Percentiles rank a stretch among this genome's conserved stretches.
These are phyloP conservation scores for Cladosporium halotolerans DNA, from an alignment of 2,329 filamentous ascomycete genomes.

Conservation along the genomic window DNA sequence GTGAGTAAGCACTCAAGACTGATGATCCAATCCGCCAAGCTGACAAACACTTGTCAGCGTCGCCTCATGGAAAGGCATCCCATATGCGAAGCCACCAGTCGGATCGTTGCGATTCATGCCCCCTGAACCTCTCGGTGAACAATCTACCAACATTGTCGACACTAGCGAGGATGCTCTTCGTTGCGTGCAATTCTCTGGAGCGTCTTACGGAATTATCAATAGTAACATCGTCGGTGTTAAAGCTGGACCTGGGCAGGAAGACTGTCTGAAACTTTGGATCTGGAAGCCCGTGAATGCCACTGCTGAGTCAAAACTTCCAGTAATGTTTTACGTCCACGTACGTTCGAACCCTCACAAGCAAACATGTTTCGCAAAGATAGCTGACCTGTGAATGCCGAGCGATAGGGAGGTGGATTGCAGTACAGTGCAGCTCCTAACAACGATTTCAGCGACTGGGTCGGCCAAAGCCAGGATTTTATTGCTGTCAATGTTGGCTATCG, in stretches of 20 bases:
- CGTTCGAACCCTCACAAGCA: neutral
- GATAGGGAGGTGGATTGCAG: slow-evolving; percentile 3
- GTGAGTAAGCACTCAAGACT: neutral
- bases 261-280: slow-evolving; percentile 42
- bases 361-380: neutral
- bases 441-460: slow-evolving; percentile 10
- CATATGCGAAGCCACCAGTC: slow-evolving; percentile 7
- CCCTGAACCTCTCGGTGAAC: neutral
- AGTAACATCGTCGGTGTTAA: slow-evolving; percentile 8
- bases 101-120: slow-evolving; percentile 7
- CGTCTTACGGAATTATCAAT: slow-evolving; percentile 5
- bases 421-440: slow-evolving; percentile 9
- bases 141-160: slow-evolving; percentile 2
- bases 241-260: slow-evolving; percentile 19
- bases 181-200: slow-evolving; percentile 13
- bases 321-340: slow-evolving; percentile 32
- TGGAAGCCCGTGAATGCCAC: slow-evolving; percentile 35
- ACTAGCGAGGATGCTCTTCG: slow-evolving; percentile 10
- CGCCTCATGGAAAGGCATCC: slow-evolving; percentile 8
- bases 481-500: slow-evolving; percentile 57
- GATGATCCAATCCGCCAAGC: neutral
- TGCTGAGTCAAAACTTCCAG: slow-evolving; percentile 31
- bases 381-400: neutral
- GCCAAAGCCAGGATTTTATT: slow-evolving; percentile 34
- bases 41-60: neutral